Base-by-base conservation (phyloP, 2,329 filamentous ascomycete genomes). In the Pezicula rhizophila region DNA sequence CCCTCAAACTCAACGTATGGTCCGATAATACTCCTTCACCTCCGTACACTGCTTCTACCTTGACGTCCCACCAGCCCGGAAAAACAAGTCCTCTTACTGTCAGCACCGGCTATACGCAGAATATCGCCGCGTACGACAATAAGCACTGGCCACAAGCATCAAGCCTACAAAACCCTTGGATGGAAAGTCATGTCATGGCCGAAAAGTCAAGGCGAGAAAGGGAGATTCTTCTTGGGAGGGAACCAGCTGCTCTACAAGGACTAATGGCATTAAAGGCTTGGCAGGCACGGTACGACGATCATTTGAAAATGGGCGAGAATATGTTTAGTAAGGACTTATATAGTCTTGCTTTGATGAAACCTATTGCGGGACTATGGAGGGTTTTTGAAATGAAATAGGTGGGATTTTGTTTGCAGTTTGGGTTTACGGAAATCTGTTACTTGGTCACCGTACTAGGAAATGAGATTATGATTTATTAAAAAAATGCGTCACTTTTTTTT, bases 281-380 rank as follows among this genome's bases (percentile, higher is more conserved):
- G 52, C 48, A 55, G 25, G 20, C 28, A 20, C 38, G 34, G 18
- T 53, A 55, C 34, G 41, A 43, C 17, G 37, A 51, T 15, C 20
- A 53, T 42, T 31, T 55, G 20, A 45, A 51, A 18, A 35, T 48
- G 28, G 52, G 52, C n/a, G 48, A 55, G 38, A 14, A 53, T 26
- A 51, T 55, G 45, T 55, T 55, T n/a, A 26, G 40, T 3, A 52
- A 53, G 41, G 44, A 48, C 23, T 23, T 50, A 26, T 52, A 47
- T 47, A 33, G 42, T 6, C 48, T 50, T 17, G 46, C 52, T n/a
- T 46, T 41, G 17, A 49, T 50, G 11, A 48, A 47, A 25, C 53
- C 51, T 2, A 39, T 53, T 10, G 51, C 51, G 6, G 48, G 45
- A 2, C 20, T 53, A 15, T 53, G 48, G 48, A 53, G 48, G 42